Conservation (phyloP, 352 stramenopile species). For the Achlya hypogyna region DNA sequence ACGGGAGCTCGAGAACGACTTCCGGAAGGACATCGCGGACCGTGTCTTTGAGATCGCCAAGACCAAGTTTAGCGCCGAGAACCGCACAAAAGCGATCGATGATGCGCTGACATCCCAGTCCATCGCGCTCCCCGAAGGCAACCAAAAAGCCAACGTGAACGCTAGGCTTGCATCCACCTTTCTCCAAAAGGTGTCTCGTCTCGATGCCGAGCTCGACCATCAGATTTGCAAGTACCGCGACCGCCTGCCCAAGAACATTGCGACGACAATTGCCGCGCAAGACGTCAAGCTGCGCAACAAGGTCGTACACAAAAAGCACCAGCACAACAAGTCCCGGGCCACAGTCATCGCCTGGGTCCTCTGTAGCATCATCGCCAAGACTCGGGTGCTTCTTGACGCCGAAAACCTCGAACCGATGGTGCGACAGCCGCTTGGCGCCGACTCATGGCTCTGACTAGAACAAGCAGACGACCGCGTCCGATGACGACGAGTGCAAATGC, state of each 20-base stretch:
- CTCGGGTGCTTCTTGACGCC: slow-evolving; percentile 46
- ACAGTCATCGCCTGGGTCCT: slow-evolving; percentile 83
- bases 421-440: no score
- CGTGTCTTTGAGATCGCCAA: slow-evolving; percentile 78
- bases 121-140: slow-evolving; percentile 7
- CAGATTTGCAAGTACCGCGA: slow-evolving; percentile 33
- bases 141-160: slow-evolving; percentile 19
- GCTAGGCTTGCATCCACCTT: slow-evolving; percentile 20
- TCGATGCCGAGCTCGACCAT: slow-evolving; percentile 80
- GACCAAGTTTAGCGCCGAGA: slow-evolving; percentile 76
- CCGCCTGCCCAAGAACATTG: slow-evolving; percentile 27
- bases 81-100: slow-evolving; percentile 59
- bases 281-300: slow-evolving; percentile 42
- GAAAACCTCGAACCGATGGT: slow-evolving; percentile 6
- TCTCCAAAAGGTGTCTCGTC: slow-evolving; percentile 66
- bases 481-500: slow-evolving; percentile 67
- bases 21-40: slow-evolving; percentile 65
- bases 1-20: slow-evolving; percentile 67
- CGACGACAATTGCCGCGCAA: slow-evolving; percentile 50
- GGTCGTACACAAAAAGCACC: slow-evolving; percentile 66
- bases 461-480: slow-evolving; percentile 23
- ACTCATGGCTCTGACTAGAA: no score
- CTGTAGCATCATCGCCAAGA: slow-evolving; percentile 79
- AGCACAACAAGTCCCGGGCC: slow-evolving; percentile 68
- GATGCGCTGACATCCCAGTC: slow-evolving; percentile 23